Conservation (phyloP, 441 rosid species). For the Pelargonium australe region DNA sequence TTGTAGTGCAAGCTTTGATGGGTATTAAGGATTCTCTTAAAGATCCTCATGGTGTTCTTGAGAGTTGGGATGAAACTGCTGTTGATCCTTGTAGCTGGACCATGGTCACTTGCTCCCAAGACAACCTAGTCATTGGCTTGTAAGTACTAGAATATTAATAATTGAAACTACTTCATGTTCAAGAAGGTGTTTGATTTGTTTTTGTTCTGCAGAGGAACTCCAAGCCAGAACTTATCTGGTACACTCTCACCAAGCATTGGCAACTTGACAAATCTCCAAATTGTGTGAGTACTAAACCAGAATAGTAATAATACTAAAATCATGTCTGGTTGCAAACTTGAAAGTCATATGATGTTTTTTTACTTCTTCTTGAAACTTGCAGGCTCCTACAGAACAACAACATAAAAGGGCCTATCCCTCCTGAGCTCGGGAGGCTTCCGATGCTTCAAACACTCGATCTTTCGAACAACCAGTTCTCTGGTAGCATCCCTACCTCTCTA, state of each 20-base stretch:
- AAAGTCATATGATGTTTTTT: neutral
- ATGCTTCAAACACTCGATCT: slow-evolving; percentile 87
- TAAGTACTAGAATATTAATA: slow-evolving; percentile 31
- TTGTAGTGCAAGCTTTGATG: slow-evolving; percentile 87
- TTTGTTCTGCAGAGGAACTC: slow-evolving; percentile 58
- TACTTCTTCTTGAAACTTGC: slow-evolving; percentile 16
- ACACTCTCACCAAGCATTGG: slow-evolving; percentile 88
- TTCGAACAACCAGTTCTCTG: slow-evolving; percentile 64
- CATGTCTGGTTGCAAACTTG: neutral
- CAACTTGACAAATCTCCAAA: slow-evolving; percentile 85
- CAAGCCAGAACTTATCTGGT: slow-evolving; percentile 93
- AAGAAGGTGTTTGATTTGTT: slow-evolving; percentile 1
- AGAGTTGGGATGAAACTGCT: slow-evolving; percentile 91
- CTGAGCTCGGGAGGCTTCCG: slow-evolving; percentile 61
- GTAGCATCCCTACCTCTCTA: slow-evolving; percentile 54
- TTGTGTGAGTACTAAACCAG: slow-evolving; percentile 48
- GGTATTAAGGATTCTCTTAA: slow-evolving; percentile 60
- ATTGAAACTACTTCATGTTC: neutral
- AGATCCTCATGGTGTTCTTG: slow-evolving; percentile 94
- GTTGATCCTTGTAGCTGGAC: slow-evolving; percentile 99
- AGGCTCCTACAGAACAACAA: slow-evolving; percentile 91
- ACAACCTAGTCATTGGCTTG: slow-evolving; percentile 85
- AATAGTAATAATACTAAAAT: neutral
- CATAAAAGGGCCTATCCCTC: slow-evolving; percentile 71
- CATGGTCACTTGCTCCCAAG: slow-evolving; percentile 92